phyloP scores from a whole-genome alignment of 2,329 filamentous ascomycete genomes.

The Penicillium brevicompactum region DNA sequence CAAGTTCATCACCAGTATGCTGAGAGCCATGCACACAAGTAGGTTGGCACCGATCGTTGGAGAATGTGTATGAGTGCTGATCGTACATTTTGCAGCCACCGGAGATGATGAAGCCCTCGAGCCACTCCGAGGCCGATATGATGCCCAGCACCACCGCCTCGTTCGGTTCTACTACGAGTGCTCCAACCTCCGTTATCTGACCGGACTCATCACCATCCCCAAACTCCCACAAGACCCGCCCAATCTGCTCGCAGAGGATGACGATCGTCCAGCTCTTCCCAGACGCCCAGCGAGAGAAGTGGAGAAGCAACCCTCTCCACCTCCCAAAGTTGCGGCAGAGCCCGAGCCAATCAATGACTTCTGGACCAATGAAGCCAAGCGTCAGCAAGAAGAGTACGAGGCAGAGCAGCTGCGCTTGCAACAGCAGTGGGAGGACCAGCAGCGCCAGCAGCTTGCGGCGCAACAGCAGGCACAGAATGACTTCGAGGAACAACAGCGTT shows the following conservation, averaged over 20 bases:
- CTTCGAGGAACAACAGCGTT: constrained; percentile 94
- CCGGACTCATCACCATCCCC: constrained; percentile 91
- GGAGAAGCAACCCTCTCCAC: constrained; percentile 69
- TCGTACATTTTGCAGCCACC: constrained; percentile 59
- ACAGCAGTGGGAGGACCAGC: constrained; percentile 80
- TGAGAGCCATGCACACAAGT: constrained; percentile 96
- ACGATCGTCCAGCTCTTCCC: constrained; percentile 79
- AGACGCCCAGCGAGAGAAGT: constrained; percentile 71
- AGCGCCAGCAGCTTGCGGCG: constrained; percentile 78
- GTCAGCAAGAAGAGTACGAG: constrained; percentile 92
- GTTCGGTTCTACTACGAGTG: constrained; percentile 99
- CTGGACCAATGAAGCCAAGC: constrained; percentile 89
- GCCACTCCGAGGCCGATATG: constrained; percentile 83
- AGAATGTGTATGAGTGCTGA: constrained; percentile 10
- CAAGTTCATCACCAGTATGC: constrained; percentile 99
- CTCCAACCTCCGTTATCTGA: constrained; percentile 94
- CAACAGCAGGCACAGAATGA: constrained; percentile 84
- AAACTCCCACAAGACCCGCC: constrained; percentile 94
- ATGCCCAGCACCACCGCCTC: constrained; percentile 93
- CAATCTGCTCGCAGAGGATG: constrained; percentile 82
- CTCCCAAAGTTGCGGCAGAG: constrained; percentile 68
- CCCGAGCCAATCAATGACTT: constrained; percentile 97
- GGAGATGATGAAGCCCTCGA: constrained; percentile 92
- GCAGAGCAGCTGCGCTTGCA: constrained; percentile 88
- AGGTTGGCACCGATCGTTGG: constrained; percentile 40